phyloP scores from a whole-genome alignment of 2,329 filamentous ascomycete species.

The Pyricularia sp. region DNA sequence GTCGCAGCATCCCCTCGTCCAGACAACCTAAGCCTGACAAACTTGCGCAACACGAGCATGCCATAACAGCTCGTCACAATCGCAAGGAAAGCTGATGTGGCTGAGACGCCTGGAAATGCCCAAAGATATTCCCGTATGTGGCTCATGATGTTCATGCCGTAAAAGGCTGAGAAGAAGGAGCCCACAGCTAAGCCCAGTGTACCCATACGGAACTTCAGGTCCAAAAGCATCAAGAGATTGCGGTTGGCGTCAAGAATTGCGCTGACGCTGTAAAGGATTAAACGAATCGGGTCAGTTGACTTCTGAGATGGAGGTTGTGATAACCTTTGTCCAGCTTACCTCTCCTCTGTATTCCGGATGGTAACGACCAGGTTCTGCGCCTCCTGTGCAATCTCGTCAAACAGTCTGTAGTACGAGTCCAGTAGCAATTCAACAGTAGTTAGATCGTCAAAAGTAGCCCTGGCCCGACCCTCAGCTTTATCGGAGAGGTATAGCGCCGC shows the following conservation, averaged over 20 bases:
- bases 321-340: conserved; percentile 44
- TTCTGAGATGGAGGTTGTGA: not conserved
- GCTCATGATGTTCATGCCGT: conserved; percentile 98
- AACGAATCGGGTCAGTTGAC: not conserved
- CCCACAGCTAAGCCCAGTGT: conserved; percentile 90
- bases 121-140: conserved; percentile 89
- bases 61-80: conserved; percentile 73
- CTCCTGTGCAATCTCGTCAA: conserved; percentile 94
- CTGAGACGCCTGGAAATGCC: conserved; percentile 69
- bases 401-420: conserved; percentile 94
- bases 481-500: conserved; percentile 95
- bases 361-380: conserved; percentile 85
- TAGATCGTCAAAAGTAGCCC: conserved; percentile 65
- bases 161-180: conserved; percentile 90
- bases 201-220: conserved; percentile 90
- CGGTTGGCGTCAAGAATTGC: conserved; percentile 96
- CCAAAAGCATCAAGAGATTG: conserved; percentile 92
- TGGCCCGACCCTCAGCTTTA: conserved; percentile 58
- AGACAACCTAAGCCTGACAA: conserved; percentile 20
- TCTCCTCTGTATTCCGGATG: conserved; percentile 96
- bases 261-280: conserved; percentile 52
- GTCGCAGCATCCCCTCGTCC: conserved; percentile 6
- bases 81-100: conserved; percentile 59
- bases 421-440: conserved; percentile 94
- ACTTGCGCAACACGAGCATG: conserved; percentile 63